Conservation (phyloP, 2,329 filamentous ascomycete species). For the Xylaria sp. region DNA sequence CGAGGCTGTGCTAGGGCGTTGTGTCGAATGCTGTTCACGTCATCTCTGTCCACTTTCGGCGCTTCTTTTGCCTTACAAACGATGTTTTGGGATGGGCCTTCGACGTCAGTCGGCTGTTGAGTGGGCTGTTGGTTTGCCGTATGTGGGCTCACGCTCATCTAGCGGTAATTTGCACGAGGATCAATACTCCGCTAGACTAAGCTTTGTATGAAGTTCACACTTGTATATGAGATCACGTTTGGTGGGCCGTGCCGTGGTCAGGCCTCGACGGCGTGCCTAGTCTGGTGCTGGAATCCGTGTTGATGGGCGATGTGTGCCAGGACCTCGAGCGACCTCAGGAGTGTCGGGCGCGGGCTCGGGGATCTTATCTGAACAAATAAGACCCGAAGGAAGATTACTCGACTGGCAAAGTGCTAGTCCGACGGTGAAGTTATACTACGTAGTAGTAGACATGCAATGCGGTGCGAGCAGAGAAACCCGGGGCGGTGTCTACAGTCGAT, state of each 20-base stretch:
- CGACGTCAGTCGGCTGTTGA: conserved; percentile 29
- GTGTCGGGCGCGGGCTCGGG: not conserved
- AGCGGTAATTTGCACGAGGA: conserved; percentile 26
- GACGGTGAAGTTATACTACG: not conserved
- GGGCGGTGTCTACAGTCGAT: conserved; percentile 11
- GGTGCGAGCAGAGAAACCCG: conserved; percentile 20
- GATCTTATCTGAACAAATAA: conserved; percentile 15
- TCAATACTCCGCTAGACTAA: conserved; percentile 19
- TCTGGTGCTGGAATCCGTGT: conserved; percentile 1
- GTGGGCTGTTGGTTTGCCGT: conserved; percentile 31
- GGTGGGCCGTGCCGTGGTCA: conserved; percentile 16
- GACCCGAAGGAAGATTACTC: conserved; percentile 1
- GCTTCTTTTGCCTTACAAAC: conserved; percentile 6
- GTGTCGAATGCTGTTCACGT: conserved; percentile 37
- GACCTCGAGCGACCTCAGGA: not conserved
- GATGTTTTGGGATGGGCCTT: conserved; percentile 3
- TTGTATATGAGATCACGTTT: conserved; percentile 25
- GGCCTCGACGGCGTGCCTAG: not conserved
- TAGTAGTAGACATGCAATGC: conserved; percentile 17
- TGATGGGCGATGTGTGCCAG: conserved; percentile 3
- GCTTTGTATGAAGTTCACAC: conserved; percentile 5
- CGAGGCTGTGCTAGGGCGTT: conserved; percentile 15
- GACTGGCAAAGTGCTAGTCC: conserved; percentile 18
- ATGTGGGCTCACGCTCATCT: conserved; percentile 31
- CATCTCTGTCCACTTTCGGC: conserved; percentile 37